Conservation (phyloP, 2,329 filamentous ascomycete genomes). For the Aspergillus terreus region DNA sequence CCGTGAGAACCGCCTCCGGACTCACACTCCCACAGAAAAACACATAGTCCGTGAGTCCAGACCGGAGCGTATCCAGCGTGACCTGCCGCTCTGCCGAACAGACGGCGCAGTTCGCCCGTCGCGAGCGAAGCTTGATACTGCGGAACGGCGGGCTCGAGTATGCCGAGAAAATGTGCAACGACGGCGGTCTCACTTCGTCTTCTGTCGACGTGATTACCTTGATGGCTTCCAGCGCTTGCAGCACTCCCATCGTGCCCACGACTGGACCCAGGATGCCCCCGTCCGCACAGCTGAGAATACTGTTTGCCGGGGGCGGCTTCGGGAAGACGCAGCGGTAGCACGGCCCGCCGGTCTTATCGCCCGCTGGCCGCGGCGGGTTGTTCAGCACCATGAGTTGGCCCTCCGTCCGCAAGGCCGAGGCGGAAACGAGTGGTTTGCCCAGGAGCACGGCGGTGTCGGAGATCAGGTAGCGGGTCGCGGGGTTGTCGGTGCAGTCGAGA, state of each 20-base stretch:
- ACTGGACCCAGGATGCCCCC: constrained; percentile 90
- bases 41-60: constrained; percentile 73
- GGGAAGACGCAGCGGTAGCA: constrained; percentile 96
- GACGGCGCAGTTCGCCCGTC: constrained; percentile 68
- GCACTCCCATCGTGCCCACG: constrained; percentile 85
- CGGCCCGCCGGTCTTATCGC: constrained; percentile 62
- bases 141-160: constrained; percentile 58
- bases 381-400: constrained; percentile 90
- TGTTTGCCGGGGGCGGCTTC: constrained; percentile 76
- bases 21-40: constrained; percentile 71
- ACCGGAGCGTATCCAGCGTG: constrained; percentile 58
- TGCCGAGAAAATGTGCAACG: constrained; percentile 43
- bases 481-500: constrained; percentile 93
- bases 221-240: constrained; percentile 86
- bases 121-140: constrained; percentile 67
- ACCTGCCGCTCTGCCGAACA: constrained; percentile 66
- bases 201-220: constrained; percentile 63
- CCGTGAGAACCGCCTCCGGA: constrained; percentile 54
- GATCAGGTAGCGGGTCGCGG: constrained; percentile 85
- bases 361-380: constrained; percentile 63
- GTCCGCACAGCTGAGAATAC: constrained; percentile 82
- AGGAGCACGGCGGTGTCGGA: constrained; percentile 84
- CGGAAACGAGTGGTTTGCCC: constrained; percentile 76
- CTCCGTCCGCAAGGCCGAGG: constrained; percentile 81
- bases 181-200: constrained; percentile 24